These are phyloP conservation scores for Lentinula raphanica DNA, from an alignment of 768 basidiomycete species.

Conservation along the genomic window DNA sequence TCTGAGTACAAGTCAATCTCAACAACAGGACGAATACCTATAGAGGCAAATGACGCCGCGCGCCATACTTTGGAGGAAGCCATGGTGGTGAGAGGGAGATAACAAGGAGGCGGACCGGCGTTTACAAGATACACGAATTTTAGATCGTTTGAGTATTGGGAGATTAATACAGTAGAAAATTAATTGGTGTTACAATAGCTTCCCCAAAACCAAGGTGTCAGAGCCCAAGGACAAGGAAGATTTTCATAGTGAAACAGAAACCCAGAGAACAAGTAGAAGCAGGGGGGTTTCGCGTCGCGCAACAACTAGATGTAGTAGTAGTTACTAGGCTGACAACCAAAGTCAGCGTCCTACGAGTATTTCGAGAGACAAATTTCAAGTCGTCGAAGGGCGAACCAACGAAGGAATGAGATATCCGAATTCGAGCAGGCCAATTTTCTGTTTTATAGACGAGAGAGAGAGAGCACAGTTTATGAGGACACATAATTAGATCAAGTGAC, in stretches of 20 bases:
- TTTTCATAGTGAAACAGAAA: neutral
- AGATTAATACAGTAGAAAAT: neutral
- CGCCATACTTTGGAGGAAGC: neutral
- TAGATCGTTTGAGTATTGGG: too few relatives aligned
- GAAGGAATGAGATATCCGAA: too few relatives aligned
- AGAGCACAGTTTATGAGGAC: neutral
- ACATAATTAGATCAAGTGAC: constrained; percentile 1
- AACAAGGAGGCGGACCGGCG: neutral
- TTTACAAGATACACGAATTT: neutral
- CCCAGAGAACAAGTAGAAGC: neutral
- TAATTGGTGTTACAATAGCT: neutral
- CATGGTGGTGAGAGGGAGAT: neutral
- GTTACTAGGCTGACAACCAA: too few relatives aligned
- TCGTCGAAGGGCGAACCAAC: too few relatives aligned
- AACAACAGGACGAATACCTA: too few relatives aligned
- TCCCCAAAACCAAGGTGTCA: neutral
- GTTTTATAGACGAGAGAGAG: neutral
- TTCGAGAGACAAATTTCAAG: too few relatives aligned
- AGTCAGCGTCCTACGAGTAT: too few relatives aligned
- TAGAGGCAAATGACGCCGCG: neutral
- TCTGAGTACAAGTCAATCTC: neutral
- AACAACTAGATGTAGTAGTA: neutral
- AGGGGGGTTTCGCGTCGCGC: neutral
- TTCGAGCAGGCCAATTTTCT: neutral
- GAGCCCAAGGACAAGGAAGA: neutral